These are phyloP conservation scores for Sarcocystis neurona DNA, from an alignment of 169 alveolate genomes.

Conservation along the genomic window DNA sequence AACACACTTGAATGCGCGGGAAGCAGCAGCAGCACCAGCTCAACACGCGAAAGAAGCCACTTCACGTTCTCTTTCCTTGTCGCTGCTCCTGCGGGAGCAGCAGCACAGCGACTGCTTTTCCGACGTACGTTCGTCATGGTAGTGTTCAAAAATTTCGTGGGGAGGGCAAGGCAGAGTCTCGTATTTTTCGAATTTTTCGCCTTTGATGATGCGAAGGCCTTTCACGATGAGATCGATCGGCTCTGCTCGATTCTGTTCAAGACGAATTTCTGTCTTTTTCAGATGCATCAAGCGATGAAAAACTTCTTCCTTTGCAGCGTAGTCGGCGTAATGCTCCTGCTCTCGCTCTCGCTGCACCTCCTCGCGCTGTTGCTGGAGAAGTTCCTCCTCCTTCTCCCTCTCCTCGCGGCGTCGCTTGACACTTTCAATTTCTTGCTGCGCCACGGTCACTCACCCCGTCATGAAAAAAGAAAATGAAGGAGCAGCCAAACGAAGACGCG, in stretches of 20 bases:
- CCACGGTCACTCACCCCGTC: too few species aligned
- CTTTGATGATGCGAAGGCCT: constrained; percentile 52
- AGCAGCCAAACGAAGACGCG: neutral
- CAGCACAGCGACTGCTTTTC: neutral
- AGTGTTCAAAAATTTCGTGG: constrained; percentile 53
- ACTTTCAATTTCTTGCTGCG: constrained; percentile 61
- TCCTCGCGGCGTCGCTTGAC: constrained; percentile 65
- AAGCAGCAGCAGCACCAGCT: too few species aligned
- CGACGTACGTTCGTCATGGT: constrained; percentile 38
- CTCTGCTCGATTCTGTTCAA: constrained; percentile 57
- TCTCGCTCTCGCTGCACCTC: constrained; percentile 62
- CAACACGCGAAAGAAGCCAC: too few species aligned
- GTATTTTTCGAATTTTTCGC: constrained; percentile 49
- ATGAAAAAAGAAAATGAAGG: neutral
- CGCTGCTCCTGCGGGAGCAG: neutral
- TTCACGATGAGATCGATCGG: constrained; percentile 58
- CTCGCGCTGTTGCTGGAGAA: constrained; percentile 63
- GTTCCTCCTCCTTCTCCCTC: constrained; percentile 62
- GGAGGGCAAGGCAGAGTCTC: constrained; percentile 48
- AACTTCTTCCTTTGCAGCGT: constrained; percentile 56
- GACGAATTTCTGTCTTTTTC: constrained; percentile 50
- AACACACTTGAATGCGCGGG: neutral
- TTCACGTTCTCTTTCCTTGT: neutral
- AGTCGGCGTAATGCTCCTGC: constrained; percentile 59
- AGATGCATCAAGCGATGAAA: constrained; percentile 45